phyloP scores from a whole-genome alignment of 2,329 filamentous ascomycete genomes.

The Aspergillus uvarum region DNA sequence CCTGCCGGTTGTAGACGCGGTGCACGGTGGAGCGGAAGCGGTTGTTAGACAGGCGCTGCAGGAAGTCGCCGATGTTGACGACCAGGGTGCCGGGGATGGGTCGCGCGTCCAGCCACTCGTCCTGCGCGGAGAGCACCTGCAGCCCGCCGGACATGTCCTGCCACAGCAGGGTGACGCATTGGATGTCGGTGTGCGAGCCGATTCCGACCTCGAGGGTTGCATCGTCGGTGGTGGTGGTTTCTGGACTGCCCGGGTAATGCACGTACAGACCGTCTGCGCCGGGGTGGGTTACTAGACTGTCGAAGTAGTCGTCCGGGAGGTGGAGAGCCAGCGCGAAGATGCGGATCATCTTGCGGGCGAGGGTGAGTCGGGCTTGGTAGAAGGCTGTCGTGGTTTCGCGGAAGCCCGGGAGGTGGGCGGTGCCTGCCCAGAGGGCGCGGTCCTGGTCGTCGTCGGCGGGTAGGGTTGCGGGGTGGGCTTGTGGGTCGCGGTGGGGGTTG shows the following conservation, averaged over 20 bases:
- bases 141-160: slow-evolving; percentile 47
- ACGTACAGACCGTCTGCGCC: slow-evolving; percentile 48
- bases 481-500: slow-evolving; percentile 54
- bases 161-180: slow-evolving; percentile 52
- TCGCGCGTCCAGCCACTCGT: slow-evolving; percentile 28
- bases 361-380: slow-evolving; percentile 36
- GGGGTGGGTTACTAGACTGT: slow-evolving; percentile 54
- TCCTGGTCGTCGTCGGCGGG: slow-evolving; percentile 46
- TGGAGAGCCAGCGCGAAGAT: slow-evolving; percentile 57
- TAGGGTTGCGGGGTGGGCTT: slow-evolving; percentile 44
- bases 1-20: slow-evolving; percentile 41
- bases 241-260: slow-evolving; percentile 46
- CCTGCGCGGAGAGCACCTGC: slow-evolving; percentile 44
- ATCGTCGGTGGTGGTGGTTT: slow-evolving; percentile 24
- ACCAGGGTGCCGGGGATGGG: slow-evolving; percentile 50
- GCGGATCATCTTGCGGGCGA: slow-evolving; percentile 53
- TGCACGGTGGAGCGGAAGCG: slow-evolving; percentile 54
- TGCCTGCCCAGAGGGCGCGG: slow-evolving; percentile 55
- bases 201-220: slow-evolving; percentile 41
- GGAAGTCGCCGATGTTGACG: slow-evolving; percentile 55
- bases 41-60: slow-evolving; percentile 54
- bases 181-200: slow-evolving; percentile 51
- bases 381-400: slow-evolving; percentile 22
- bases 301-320: slow-evolving; percentile 57
- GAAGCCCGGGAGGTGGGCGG: slow-evolving; percentile 44